phyloP scores from a whole-genome alignment of 768 basidiomycete species.

The Steccherinum ochraceum region DNA sequence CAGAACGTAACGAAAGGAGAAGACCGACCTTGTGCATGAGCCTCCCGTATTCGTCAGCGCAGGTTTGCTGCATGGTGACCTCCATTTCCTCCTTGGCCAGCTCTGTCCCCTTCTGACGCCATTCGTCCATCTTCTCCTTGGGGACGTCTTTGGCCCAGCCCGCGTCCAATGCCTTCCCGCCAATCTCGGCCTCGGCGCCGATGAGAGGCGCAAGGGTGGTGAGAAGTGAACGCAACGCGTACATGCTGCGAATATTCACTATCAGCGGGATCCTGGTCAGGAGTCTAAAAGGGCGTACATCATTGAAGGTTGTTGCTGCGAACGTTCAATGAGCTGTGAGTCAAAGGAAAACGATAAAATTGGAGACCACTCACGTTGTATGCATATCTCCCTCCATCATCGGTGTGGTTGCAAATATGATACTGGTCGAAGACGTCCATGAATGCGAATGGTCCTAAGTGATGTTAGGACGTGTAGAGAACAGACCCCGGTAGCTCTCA shows the following conservation, averaged over 20 bases:
- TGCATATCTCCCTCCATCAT: conserved; percentile 70
- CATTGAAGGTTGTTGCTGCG: conserved; percentile 69
- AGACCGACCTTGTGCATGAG: conserved; percentile 62
- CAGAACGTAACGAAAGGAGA: not conserved
- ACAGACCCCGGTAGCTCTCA: conserved; percentile 16
- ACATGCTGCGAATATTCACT: conserved; percentile 40
- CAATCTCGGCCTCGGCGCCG: conserved; percentile 65
- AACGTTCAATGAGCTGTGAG: not conserved
- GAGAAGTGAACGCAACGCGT: conserved; percentile 74
- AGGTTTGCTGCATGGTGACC: conserved; percentile 49
- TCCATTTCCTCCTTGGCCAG: conserved; percentile 56
- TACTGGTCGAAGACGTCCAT: conserved; percentile 86
- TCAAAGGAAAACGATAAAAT: conserved; percentile 4
- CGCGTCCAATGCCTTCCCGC: conserved; percentile 37
- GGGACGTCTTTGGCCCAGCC: conserved; percentile 61
- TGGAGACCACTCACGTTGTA: conserved; percentile 39
- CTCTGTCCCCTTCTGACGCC: conserved; percentile 52
- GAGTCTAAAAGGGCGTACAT: conserved; percentile 42
- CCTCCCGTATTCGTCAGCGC: conserved; percentile 55
- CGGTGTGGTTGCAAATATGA: conserved; percentile 91
- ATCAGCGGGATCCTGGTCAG: not conserved
- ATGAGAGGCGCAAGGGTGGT: conserved; percentile 78
- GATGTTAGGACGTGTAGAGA: not conserved
- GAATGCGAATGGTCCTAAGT: conserved; percentile 79
- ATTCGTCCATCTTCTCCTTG: conserved; percentile 50